Base-by-base conservation (phyloP, 352 stramenopile genomes). In the Peronospora belbahrii region DNA sequence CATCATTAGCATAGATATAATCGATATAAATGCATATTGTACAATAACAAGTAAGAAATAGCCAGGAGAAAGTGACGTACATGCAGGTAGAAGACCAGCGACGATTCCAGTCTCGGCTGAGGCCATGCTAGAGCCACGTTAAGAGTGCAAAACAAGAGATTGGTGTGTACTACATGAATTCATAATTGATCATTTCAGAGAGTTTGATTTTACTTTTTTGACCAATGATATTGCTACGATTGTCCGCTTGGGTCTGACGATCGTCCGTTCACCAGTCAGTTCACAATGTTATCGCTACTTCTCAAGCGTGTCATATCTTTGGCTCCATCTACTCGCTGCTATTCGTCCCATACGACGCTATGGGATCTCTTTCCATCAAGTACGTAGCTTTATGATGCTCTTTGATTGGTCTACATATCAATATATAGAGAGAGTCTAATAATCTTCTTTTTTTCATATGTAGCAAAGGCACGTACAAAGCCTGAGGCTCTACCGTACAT, bases 311-410 rank as follows among this genome's bases (percentile, higher is more conserved):
- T 52, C n/a, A 17, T 40, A n/a, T 15, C 39, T 17, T 18, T 32
- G 6, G 18, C 28, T 22, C 20, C 14, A 13, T 42, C 32, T 1
- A 27, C 30, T 15, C 55, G 55, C 20, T 45, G 39, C 18, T 73
- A 74, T 42, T 71, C 59, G 3, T 60, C 59, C 6, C 43, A 58
- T 35, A 67, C 48, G 8, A 65, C 58, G 32, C 28, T 42, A 25
- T 79, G 70, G 70, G 56, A 83, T 17, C 63, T 80, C 22, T 83
- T 83, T 39, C 64, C 64, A 23, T 24, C 50, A 37, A 41, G 68
- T 75, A 44, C 24, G 64, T 2, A 2, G 1, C 17, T 22, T 9
- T 20, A 22, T 46, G 25, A 6, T 22, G 28, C 11, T 10, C 3
- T 31, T 33, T 36, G 1, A 1, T 24, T n/a, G n/a, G n/a, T n/a